A percentile compares a stretch with the other conserved stretches of the same genome.
These are phyloP conservation scores for Brassica cretica DNA, from an alignment of 345 rosid genomes.

Conservation along the genomic window DNA sequence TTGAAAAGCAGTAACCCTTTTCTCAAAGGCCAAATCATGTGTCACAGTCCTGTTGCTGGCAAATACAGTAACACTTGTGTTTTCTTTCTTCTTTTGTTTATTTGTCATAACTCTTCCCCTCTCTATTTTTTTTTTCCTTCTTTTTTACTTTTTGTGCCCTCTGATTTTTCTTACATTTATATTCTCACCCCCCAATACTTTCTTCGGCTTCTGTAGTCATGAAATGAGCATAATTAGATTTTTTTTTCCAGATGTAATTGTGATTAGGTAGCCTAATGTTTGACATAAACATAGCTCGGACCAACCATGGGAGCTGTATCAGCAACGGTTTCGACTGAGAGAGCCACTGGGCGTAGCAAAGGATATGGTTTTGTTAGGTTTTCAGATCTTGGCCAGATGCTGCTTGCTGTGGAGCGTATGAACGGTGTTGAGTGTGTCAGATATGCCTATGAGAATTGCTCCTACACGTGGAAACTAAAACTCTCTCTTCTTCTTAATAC, in stretches of 20 bases:
- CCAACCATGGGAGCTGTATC: not conserved
- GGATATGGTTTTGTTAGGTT: not conserved
- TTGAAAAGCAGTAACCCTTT: conserved; percentile 44
- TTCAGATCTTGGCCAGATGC: not conserved
- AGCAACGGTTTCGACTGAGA: not conserved
- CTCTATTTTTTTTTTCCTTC: not conserved
- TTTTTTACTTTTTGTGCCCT: not conserved
- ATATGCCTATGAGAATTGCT: not conserved
- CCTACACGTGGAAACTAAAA: not conserved
- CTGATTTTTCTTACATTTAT: conserved; percentile 2
- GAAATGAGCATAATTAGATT: not conserved
- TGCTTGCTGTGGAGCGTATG: not conserved
- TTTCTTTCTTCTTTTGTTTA: conserved; percentile 29
- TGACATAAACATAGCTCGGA: not conserved
- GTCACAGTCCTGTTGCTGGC: conserved; percentile 52
- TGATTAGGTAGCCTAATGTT: conserved; percentile 18
- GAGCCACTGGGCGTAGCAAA: not conserved
- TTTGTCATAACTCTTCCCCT: not conserved
- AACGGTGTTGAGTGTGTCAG: not conserved
- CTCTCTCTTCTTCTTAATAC: not conserved
- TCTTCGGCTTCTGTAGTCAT: not conserved
- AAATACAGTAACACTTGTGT: conserved; percentile 42
- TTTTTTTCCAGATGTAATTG: not conserved
- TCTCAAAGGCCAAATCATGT: conserved; percentile 55
- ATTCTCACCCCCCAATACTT: not conserved